phyloP scores from a whole-genome alignment of 176 grass and related monocot genomes.

The Eragrostis nindensis region DNA sequence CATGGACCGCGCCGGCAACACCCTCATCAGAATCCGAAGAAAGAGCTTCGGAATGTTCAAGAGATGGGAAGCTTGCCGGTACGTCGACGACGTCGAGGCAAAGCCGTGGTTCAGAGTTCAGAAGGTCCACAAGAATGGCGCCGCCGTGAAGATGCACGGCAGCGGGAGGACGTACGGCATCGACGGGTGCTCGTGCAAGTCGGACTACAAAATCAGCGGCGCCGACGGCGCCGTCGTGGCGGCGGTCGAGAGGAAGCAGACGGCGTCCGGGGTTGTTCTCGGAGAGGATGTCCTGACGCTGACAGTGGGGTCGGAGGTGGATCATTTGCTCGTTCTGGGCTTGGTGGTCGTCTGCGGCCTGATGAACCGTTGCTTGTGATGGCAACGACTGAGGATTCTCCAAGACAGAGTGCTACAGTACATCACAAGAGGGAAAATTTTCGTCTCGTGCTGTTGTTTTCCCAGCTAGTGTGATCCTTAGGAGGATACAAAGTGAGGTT shows the following conservation, averaged over 20 bases:
- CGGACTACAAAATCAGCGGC: constrained; percentile 43
- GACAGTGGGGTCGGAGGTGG: constrained; percentile 47
- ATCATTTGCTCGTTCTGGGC: constrained; percentile 68
- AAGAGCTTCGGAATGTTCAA: constrained; percentile 43
- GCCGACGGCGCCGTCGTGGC: constrained; percentile 27
- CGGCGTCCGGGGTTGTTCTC: constrained; percentile 48
- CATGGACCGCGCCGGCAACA: constrained; percentile 63
- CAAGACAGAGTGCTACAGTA: no score
- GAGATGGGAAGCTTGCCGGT: constrained; percentile 37
- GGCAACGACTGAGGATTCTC: background rate
- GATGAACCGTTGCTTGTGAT: constrained; percentile 45
- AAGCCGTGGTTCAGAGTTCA: constrained; percentile 65
- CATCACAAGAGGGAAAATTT: background rate
- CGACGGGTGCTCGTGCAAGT: constrained; percentile 43
- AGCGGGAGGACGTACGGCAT: constrained; percentile 33
- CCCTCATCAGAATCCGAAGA: constrained; percentile 52
- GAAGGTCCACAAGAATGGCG: background rate
- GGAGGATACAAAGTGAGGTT: background rate
- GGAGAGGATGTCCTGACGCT: constrained; percentile 72
- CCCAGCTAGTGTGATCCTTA: background rate
- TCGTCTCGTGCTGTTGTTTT: background rate
- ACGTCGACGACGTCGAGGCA: background rate
- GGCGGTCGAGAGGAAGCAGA: constrained; percentile 51
- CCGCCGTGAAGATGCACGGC: constrained; percentile 30
- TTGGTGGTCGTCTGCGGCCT: constrained; percentile 70